Evolutionary conservation across 2,329 filamentous ascomycete species (phyloP), one percentile per base, ranked within the genome.

Genomic region (Diplocarpon rosae): DNA sequence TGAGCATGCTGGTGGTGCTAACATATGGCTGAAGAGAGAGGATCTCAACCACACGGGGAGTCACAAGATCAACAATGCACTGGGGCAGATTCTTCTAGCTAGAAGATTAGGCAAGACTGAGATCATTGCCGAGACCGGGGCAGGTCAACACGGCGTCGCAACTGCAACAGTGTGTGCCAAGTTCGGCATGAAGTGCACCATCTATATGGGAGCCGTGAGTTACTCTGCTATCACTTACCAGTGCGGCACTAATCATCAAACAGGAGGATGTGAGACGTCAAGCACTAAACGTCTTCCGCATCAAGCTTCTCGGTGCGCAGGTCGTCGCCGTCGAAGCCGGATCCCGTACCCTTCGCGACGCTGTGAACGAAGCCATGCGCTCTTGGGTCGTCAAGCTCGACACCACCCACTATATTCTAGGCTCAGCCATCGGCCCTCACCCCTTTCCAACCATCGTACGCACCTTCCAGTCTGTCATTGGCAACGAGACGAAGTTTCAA

Each of bases 51-150:
- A 98, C 64, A 96, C 92, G 8, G 92, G 92, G 54, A 93, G 85
- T 51, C 92, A 98, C 74, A 98, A 98, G 76, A 96, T 98, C 72
- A 98, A 98, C 72, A 98, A 98, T 59, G 92, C 92, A 0, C 71
- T 98, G 8, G 92, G 92, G 2, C 92, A 98, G 65, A 80, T 95
- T 39, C 75, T 98, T 12, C 70, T 98, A 32, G 92, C 92, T 1
- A 76, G 76, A 56, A 75, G 87, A 50, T 68, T 98, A 39, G 92
- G 92, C 40, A 98, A 98, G 76, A 95, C 82, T 5, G 84, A 88
- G 63, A 96, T 98, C 58, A 98, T 98, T 56, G 92, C 92, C 39
- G 92, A 98, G 69, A 98, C 92, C 13, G 92, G 92, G 55, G 92
- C 92, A 43, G 92, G 92, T 14, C 92, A 98, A 68, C 92, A 98